Base-by-base conservation (phyloP, 768 basidiomycete species). In the Mycena latifolia region DNA sequence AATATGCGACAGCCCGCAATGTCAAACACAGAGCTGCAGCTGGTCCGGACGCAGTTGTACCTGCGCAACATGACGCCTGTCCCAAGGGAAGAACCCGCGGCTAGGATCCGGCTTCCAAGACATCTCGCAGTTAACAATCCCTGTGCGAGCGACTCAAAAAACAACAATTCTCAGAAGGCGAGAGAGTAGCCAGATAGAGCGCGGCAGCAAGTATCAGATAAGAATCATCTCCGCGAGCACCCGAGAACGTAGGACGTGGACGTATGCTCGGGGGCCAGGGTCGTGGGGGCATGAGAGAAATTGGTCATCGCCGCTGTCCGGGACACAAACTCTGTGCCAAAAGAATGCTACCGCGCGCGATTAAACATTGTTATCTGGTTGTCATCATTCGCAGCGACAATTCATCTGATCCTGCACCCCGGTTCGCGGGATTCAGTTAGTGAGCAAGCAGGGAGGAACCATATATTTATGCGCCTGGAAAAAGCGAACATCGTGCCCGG, bases 261-360 rank as follows among this genome's bases (percentile, higher is more conserved):
- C 17, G 14, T 17, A 5, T 7, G 20, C 41, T n/a, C 41, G 20
- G 41, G n/a, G 2, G 41, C 25, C 58, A 60, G 58, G 54, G 61
- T 63, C 35, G 35, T 10, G n/a, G 29, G 12, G 37, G 15, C 60
- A 31, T 45, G 59, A 43, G 59, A 60, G 39, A 4, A 5, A 35
- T 0, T 33, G 4, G n/a, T 33, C 17, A 57, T 50, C 57, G 46
- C 57, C 46, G 31, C 24, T 35, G 33, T 37, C 57, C 48, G 12
- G 48, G 37, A 29, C 25, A 29, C 25, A 28, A 3, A 51, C 5
- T 20, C 41, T 9, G 14, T 3, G 28, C 48, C 28, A 51, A 28
- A 31, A 51, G 18, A 8, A n/a, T 43, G 20, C 41, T 43, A 14
- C 39, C 39, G 39, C 39, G 41, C 41, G n/a, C 20, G 20, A 25